Percentiles rank a stretch among this genome's conserved stretches.
phyloP scores from a whole-genome alignment of 495 filamentous ascomycete genomes.

The Penicillium maclennaniae region DNA sequence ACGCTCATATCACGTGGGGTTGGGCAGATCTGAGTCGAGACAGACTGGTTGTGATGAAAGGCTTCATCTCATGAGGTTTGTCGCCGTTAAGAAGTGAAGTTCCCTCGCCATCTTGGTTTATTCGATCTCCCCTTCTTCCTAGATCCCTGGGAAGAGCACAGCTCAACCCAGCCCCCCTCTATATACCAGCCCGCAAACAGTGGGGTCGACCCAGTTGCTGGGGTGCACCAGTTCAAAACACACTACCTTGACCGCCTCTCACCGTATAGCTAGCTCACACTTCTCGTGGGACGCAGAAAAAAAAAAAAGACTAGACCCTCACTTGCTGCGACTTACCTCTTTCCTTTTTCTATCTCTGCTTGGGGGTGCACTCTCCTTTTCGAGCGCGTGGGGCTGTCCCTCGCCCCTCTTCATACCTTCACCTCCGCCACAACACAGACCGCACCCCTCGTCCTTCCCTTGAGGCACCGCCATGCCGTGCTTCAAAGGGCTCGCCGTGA shows the following conservation, averaged over 20 bases:
- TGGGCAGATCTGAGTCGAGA: not conserved
- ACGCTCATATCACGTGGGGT: not conserved
- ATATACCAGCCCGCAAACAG: slow-evolving; percentile 25
- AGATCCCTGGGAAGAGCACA: slow-evolving; percentile 11
- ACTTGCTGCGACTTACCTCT: slow-evolving; percentile 3
- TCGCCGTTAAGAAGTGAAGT: not conserved
- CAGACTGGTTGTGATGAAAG: not conserved
- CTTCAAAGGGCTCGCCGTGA: slow-evolving; percentile 96
- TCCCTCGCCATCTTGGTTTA: not conserved
- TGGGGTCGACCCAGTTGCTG: slow-evolving; percentile 28
- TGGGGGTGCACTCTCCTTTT: slow-evolving; percentile 2
- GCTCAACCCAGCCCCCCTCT: slow-evolving; percentile 16
- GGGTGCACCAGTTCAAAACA: slow-evolving; percentile 19
- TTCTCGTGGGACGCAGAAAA: slow-evolving; percentile 9
- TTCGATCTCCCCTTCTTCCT: not conserved
- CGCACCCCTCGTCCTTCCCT: slow-evolving; percentile 1
- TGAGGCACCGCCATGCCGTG: slow-evolving; percentile 68
- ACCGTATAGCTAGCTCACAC: slow-evolving; percentile 15
- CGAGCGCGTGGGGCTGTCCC: slow-evolving; percentile 7
- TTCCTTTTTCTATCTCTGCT: slow-evolving; percentile 1
- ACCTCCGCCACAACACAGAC: not conserved
- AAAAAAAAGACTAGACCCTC: slow-evolving; percentile 12
- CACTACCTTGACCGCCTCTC: slow-evolving; percentile 28
- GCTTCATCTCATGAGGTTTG: not conserved
- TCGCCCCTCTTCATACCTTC: slow-evolving; percentile 1